phyloP scores from a whole-genome alignment of 805 yeast genomes.

The Candida saitoana region DNA sequence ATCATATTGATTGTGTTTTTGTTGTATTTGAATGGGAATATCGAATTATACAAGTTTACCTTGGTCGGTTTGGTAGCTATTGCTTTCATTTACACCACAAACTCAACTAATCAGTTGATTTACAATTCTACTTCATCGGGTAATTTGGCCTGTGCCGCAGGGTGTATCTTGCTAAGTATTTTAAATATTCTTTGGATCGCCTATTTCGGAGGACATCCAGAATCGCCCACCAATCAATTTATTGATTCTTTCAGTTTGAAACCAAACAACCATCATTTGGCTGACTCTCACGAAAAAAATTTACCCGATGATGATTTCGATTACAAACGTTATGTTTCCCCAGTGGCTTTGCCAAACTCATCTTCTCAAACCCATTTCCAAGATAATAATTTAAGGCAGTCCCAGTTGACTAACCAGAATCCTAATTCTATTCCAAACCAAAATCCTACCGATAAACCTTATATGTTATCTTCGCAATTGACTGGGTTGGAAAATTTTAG shows the following conservation, averaged over 20 bases:
- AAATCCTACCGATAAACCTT: conserved; percentile 27
- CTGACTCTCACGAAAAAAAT: conserved; percentile 13
- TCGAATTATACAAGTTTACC: conserved; percentile 65
- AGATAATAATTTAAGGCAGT: conserved; percentile 31
- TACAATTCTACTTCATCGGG: conserved; percentile 58
- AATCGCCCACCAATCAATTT: conserved; percentile 80
- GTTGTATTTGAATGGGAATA: conserved; percentile 55
- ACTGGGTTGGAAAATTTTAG: conserved; percentile 59
- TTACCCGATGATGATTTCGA: conserved; percentile 23
- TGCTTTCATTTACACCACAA: conserved; percentile 81
- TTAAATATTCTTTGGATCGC: conserved; percentile 81
- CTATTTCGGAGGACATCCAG: conserved; percentile 86
- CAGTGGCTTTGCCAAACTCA: conserved; percentile 11
- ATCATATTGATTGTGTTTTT: conserved; percentile 48
- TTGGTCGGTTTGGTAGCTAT: conserved; percentile 57
- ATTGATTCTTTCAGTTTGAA: conserved; percentile 76
- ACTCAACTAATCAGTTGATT: conserved; percentile 75
- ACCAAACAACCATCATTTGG: conserved; percentile 35
- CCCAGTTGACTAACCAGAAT: conserved; percentile 18
- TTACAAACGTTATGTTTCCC: conserved; percentile 19
- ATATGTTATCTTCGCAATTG: conserved; percentile 52
- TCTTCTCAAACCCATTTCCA: conserved; percentile 18
- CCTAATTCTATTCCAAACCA: conserved; percentile 21
- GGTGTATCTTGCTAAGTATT: conserved; percentile 78
- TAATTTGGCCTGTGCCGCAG: conserved; percentile 86